These are phyloP conservation scores for Chytridium lagenaria DNA, from an alignment of 371 early-diverging fungal genomes.

Conservation along the genomic window DNA sequence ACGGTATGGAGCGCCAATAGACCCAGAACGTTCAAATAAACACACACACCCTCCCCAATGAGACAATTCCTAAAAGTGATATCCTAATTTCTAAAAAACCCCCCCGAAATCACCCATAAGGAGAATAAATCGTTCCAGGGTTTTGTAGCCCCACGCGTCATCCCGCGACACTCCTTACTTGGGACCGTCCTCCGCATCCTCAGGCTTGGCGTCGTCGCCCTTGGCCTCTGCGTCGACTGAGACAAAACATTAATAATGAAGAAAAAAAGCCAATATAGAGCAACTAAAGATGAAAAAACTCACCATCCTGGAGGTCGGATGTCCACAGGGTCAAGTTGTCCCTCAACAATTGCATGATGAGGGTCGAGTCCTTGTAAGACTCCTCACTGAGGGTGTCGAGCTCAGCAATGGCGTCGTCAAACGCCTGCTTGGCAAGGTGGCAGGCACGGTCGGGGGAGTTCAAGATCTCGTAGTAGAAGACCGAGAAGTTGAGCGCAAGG, in stretches of 20 bases:
- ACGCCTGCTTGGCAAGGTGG: conserved; percentile 98
- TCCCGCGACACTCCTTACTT: too few relatives aligned
- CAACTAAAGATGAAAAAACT: not conserved
- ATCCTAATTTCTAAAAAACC: too few relatives aligned
- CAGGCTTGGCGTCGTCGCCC: conserved; percentile 58
- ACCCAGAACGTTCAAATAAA: too few relatives aligned
- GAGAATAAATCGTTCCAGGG: too few relatives aligned
- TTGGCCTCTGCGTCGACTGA: conserved; percentile 46
- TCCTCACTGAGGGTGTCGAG: conserved; percentile 99
- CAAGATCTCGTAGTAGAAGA: conserved; percentile 99
- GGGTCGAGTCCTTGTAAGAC: conserved; percentile 99
- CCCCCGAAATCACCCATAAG: too few relatives aligned
- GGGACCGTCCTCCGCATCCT: conserved; percentile 57
- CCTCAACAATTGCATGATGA: conserved; percentile 99
- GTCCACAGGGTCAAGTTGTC: conserved; percentile 99
- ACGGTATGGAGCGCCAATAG: too few relatives aligned
- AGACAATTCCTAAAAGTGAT: too few relatives aligned
- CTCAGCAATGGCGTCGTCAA: conserved; percentile 99
- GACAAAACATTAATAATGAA: too few relatives aligned
- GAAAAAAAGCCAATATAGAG: not conserved
- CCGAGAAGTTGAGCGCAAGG: conserved; percentile 99
- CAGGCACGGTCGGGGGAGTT: conserved; percentile 99
- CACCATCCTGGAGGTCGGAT: conserved; percentile 90
- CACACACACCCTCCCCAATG: too few relatives aligned
- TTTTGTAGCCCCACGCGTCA: too few relatives aligned